Percentiles rank a stretch among this genome's conserved stretches.
Conservation (phyloP, 768 basidiomycete species). For the Xerocomus brunneocitrinus region DNA sequence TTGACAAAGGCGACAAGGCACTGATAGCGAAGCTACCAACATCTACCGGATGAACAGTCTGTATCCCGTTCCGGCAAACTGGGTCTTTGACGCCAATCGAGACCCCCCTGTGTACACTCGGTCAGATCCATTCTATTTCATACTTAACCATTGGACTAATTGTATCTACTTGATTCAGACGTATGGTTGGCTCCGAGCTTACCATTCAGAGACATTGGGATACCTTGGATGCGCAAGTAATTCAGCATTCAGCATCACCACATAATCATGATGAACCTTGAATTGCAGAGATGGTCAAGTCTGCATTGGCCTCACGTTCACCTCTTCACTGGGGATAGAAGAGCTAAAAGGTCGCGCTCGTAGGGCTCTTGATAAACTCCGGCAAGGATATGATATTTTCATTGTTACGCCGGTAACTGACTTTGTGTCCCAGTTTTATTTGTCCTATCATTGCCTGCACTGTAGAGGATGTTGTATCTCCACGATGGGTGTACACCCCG, state of each 20-base stretch:
- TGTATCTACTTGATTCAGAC: background rate
- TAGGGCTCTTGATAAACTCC: constrained; percentile 17
- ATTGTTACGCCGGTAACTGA: background rate
- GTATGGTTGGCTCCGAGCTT: constrained; percentile 16
- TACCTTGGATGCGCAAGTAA: constrained; percentile 11
- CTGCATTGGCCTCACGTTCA: constrained; percentile 16
- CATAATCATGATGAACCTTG: background rate
- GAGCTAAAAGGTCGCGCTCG: constrained; percentile 9
- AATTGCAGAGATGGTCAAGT: constrained; percentile 14
- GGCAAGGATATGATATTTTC: constrained; percentile 3
- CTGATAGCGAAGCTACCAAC: background rate
- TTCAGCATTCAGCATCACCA: background rate
- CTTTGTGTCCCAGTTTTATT: constrained; percentile 6
- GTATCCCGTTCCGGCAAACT: background rate
- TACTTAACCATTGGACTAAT: background rate
- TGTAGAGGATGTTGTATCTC: constrained; percentile 8
- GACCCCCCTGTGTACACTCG: constrained; percentile 14
- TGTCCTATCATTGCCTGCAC: constrained; percentile 18
- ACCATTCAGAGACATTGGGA: constrained; percentile 10
- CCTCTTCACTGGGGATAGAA: constrained; percentile 4
- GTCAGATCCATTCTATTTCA: background rate
- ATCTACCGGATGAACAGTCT: background rate
- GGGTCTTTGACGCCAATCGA: constrained; percentile 8
- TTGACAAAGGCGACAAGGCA: background rate
- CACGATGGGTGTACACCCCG: constrained; percentile 21